Evolutionary conservation across 768 basidiomycete species (phyloP).

Genomic region (Lactarius vividus): DNA sequence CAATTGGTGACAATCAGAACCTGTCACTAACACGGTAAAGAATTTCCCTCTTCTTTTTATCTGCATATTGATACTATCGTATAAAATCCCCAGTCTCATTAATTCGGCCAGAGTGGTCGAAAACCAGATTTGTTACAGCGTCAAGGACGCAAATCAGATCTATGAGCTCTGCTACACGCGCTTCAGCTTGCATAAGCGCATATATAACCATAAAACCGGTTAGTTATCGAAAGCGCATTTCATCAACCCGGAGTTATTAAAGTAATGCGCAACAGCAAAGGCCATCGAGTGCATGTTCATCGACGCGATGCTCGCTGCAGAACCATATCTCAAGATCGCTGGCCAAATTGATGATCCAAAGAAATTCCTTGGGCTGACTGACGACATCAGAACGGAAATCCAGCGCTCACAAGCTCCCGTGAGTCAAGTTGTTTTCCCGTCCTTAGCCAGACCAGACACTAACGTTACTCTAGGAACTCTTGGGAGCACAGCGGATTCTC

Average conservation of each 20-base stretch:
- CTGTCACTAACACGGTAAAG: slow-evolving; percentile 46
- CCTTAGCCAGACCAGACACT: slow-evolving; percentile 1
- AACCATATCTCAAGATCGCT: slow-evolving; percentile 61
- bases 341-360: slow-evolving; percentile 53
- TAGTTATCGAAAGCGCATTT: slow-evolving; percentile 25
- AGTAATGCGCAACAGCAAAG: slow-evolving; percentile 46
- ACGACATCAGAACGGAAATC: slow-evolving; percentile 61
- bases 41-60: not conserved
- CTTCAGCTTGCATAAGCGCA: slow-evolving; percentile 76
- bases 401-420: slow-evolving; percentile 53
- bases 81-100: slow-evolving; percentile 52
- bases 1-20: slow-evolving; percentile 62
- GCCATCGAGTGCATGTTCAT: slow-evolving; percentile 85
- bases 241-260: not conserved
- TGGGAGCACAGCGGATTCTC: slow-evolving; percentile 55
- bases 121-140: slow-evolving; percentile 73
- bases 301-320: slow-evolving; percentile 69
- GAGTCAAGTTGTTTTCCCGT: slow-evolving; percentile 25
- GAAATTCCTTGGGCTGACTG: slow-evolving; percentile 63
- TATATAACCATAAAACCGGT: slow-evolving; percentile 84
- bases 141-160: slow-evolving; percentile 76
- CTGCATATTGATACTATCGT: not conserved
- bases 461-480: slow-evolving; percentile 49
- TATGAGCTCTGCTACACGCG: slow-evolving; percentile 72
- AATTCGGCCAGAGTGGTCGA: slow-evolving; percentile 73